phyloP scores from a whole-genome alignment of 2,329 filamentous ascomycete species.

The Arthrobotrys conoides region DNA sequence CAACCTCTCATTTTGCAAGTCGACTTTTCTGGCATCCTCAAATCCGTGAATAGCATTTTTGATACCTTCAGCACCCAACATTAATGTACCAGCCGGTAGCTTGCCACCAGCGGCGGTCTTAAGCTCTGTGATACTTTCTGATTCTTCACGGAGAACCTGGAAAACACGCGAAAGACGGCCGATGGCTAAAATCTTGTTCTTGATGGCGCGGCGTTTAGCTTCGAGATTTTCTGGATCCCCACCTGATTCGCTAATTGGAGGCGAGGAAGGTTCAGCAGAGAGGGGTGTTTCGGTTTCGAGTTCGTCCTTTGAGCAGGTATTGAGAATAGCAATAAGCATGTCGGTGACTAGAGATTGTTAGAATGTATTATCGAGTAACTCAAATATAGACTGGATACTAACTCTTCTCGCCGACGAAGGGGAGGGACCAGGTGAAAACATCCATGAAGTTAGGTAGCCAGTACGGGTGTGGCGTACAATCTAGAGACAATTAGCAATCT shows the following conservation, averaged over 20 bases:
- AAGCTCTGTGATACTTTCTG: conserved; percentile 94
- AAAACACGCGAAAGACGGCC: conserved; percentile 96
- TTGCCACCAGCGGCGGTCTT: conserved; percentile 96
- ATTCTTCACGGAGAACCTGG: conserved; percentile 97
- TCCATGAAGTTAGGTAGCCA: conserved; percentile 99
- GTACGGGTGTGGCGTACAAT: conserved; percentile 98
- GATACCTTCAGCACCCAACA: conserved; percentile 97
- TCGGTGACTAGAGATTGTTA: conserved; percentile 78
- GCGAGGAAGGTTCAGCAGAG: conserved; percentile 80
- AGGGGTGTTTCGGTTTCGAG: conserved; percentile 88
- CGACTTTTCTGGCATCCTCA: conserved; percentile 96
- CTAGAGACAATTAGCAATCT: conserved; percentile 43
- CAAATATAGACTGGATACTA: conserved; percentile 61
- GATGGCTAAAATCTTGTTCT: conserved; percentile 99
- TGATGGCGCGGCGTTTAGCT: conserved; percentile 95
- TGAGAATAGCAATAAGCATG: conserved; percentile 98
- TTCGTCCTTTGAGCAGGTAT: conserved; percentile 99
- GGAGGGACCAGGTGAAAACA: conserved; percentile 99
- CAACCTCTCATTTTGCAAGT: conserved; percentile 94
- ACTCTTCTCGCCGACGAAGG: conserved; percentile 94
- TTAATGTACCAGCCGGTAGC: conserved; percentile 92
- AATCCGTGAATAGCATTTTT: conserved; percentile 98
- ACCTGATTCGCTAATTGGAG: conserved; percentile 73
- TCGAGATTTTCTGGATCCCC: conserved; percentile 88
- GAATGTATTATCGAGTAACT: neutral